Percentiles rank a stretch among this genome's conserved stretches.
Evolutionary conservation across 2,329 filamentous ascomycete species (phyloP).

Genomic region (Rhexocercosporidium sp.): DNA sequence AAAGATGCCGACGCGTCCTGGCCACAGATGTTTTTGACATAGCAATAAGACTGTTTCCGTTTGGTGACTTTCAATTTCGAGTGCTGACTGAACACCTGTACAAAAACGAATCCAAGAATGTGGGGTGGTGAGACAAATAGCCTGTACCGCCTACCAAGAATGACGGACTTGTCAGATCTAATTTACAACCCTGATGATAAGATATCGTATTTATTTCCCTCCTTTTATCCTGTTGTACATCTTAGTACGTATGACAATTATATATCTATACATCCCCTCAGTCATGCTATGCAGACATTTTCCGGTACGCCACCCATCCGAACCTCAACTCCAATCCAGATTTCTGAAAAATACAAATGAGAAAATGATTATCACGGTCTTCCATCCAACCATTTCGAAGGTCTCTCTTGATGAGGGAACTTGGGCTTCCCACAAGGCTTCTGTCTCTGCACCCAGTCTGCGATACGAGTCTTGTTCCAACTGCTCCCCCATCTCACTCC

Average conservation of each 20-base stretch:
- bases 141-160: conserved; percentile 1
- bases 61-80: background rate
- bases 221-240: background rate
- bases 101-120: background rate
- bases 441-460: background rate
- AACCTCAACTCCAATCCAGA: background rate
- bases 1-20: background rate
- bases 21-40: background rate
- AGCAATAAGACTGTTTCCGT: background rate
- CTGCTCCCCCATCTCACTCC: background rate
- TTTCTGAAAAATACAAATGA: background rate
- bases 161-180: background rate
- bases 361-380: background rate
- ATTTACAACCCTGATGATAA: background rate
- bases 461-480: conserved; percentile 13
- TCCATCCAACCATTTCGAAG: conserved; percentile 1
- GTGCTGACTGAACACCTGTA: no score
- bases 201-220: background rate
- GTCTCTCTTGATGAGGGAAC: conserved; percentile 6
- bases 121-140: background rate
- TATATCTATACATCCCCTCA: background rate
- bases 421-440: background rate
- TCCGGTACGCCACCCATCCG: background rate
- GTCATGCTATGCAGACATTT: background rate
- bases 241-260: background rate